phyloP scores from a whole-genome alignment of 495 filamentous ascomycete species.

The Neurospora sp. region DNA sequence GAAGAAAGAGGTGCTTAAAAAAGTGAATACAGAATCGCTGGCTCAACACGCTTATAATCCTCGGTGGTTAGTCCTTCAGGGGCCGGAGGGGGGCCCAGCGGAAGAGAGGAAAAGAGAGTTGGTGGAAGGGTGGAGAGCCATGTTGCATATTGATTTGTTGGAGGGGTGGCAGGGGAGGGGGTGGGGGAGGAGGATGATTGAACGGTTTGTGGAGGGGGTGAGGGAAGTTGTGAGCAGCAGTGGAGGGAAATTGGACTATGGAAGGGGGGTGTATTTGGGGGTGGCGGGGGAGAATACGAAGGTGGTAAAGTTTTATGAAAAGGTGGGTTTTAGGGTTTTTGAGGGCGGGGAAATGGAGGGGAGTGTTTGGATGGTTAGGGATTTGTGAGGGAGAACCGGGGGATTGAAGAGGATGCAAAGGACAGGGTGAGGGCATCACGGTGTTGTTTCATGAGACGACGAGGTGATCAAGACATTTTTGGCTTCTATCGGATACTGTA shows the following conservation, averaged over 20 bases:
- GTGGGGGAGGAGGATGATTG: conserved; percentile 29
- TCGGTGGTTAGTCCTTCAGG: conserved; percentile 21
- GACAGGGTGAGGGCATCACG: background rate
- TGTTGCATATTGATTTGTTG: conserved; percentile 36
- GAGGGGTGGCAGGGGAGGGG: conserved; percentile 23
- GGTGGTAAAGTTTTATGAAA: conserved; percentile 35
- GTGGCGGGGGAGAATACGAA: conserved; percentile 31
- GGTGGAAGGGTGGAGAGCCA: conserved; percentile 20
- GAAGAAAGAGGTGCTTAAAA: background rate
- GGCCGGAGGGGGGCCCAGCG: conserved; percentile 9
- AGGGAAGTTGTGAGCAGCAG: conserved; percentile 1
- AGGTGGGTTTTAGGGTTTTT: conserved; percentile 28
- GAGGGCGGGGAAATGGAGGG: conserved; percentile 23
- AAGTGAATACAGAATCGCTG: conserved; percentile 17
- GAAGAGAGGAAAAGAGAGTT: conserved; percentile 15
- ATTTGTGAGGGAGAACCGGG: conserved; percentile 9
- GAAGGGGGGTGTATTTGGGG: conserved; percentile 28
- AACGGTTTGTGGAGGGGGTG: conserved; percentile 25
- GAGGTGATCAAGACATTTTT: background rate
- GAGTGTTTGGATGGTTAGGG: conserved; percentile 32
- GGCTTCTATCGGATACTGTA: background rate
- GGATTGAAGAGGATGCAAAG: too few species aligned
- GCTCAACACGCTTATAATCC: conserved; percentile 27
- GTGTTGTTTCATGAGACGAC: background rate
- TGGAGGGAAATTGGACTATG: conserved; percentile 9